Base-by-base conservation (phyloP, 179 eudicot species). In the Corrigiola litoralis region DNA sequence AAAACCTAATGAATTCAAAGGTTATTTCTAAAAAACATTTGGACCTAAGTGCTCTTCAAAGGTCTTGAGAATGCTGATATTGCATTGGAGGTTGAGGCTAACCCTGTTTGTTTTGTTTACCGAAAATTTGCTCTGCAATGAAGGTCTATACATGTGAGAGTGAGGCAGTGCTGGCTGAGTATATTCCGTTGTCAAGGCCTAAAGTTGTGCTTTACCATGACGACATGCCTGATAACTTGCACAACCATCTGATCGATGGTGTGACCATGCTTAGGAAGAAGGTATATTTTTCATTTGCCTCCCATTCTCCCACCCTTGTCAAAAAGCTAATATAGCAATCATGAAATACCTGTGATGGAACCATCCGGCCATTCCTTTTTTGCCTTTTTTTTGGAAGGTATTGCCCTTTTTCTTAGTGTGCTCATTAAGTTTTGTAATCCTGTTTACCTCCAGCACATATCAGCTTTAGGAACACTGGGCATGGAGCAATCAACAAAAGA, bases 1-100 rank as follows among this genome's bases (percentile, higher is more conserved):
- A 94, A 80, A 81, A 74, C 45, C 82, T 94, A 6, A 81, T 94
- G 96, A 24, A 85, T 56, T 90, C 99, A 60, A 94, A 94, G 99
- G 99, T 94, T 48, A 3, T 36, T 69, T 25, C 42, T 40, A 18
- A 12, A n/a, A 49, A 18, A 1, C 23, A 21, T 37, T 61, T 58
- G 20, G 4, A 16, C n/a, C 32, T 10, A 2, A 12, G 21, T 13
- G 23, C 47, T 37, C 21, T 14, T 38, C 1, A 34, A 37, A 33
- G n/a, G 25, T 56, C 5, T 33, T 18, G 33, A 38, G 21, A 33
- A 18, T 6, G 10, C 44, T 56, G 32, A 27, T 27, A n/a, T 47
- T 2, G 33, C 41, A 31, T 14, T 49, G 41, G 24, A 54, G 32
- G 23, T 20, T 0, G 34, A 14, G 44, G 17, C 21, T 6, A 8